Evolutionary conservation across 768 basidiomycete genomes (phyloP), one percentile per base, ranked within the genome.

Genomic region (Epithele typhae): DNA sequence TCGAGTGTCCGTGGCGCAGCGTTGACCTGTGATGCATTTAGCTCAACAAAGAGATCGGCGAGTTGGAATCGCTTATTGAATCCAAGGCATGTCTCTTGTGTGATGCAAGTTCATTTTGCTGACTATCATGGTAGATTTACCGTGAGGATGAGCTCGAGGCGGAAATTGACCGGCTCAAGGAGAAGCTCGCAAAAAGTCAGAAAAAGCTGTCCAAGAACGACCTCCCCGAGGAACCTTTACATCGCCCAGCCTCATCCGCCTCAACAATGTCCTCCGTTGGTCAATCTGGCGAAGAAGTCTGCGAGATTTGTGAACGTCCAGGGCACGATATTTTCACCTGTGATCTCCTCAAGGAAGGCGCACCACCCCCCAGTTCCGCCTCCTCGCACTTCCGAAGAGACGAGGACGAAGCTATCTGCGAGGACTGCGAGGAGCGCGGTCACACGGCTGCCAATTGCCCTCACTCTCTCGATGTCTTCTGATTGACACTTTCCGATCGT

Each of bases 21-120:
- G 27, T 41, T 37, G 25, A 15, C 35, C 30, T 32, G 15, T 32
- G 9, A 53, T 34, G n/a, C n/a, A n/a, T n/a, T 15, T 54, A 94
- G 90, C 76, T 93, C 49, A 86, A 90, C 66, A 88, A 92, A 58
- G 92, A 97, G 68, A 87, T 98, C 41, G 81, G 84, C 44, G 93
- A 97, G 62, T 75, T 97, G 17, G 95, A 98, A 65, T 77, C 84
- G 32, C 73, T 99, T 34, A 83, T 97, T n/a, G 95, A 99, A 63
- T 78, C 89, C 44, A 97, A 96, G 80, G 91, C 90, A 50, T 60
- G 56, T 46, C 14, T 7, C 14, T 30, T 14, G 7, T 30, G 8
- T 30, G 27, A 30, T 14, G 8, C 27, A 30, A 30, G 8, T 30
- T 7, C 27, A 30, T 30, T 23, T 24, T 19, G 48, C 35, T 47